Percentiles rank a stretch among this genome's conserved stretches.
phyloP scores from a whole-genome alignment of 129 eudicot genomes.

The Oenanthe sinensis region DNA sequence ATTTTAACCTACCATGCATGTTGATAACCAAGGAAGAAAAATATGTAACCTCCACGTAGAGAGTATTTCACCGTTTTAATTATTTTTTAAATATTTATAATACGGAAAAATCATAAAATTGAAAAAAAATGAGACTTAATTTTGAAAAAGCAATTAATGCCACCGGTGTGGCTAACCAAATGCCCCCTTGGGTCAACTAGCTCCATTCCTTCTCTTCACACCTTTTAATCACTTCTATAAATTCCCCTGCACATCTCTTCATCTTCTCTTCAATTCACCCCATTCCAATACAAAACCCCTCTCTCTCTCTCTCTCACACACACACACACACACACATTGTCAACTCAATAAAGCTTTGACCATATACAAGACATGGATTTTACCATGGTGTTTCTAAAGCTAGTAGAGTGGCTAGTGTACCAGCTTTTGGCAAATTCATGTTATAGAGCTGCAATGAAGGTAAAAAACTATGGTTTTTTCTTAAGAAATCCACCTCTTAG shows the following conservation, averaged over 20 bases:
- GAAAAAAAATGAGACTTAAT: constrained; percentile 2
- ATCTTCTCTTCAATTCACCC: constrained; percentile 24
- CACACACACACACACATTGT: constrained; percentile 17
- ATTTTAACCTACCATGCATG: constrained; percentile 25
- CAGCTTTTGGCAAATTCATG: constrained; percentile 52
- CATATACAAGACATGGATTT: constrained; percentile 37
- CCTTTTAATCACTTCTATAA: constrained; percentile 1
- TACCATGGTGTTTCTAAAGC: constrained; percentile 40
- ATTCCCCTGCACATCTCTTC: constrained; percentile 16
- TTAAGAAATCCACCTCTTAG: constrained; percentile 32
- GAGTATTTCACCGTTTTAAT: background rate
- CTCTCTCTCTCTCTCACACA: constrained; percentile 4
- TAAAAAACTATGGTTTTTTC: constrained; percentile 36
- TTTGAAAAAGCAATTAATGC: constrained; percentile 29
- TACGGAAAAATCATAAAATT: background rate
- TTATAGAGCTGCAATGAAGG: constrained; percentile 50
- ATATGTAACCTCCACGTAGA: constrained; percentile 7
- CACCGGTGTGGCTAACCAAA: constrained; percentile 42
- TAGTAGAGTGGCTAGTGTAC: constrained; percentile 55
- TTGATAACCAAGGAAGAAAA: constrained; percentile 33
- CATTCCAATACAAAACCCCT: constrained; percentile 3
- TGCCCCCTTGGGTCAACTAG: constrained; percentile 34
- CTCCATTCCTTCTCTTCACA: constrained; percentile 11
- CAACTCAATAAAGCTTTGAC: background rate
- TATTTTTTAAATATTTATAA: background rate